A percentile compares a stretch with the other conserved stretches of the same genome.
Evolutionary conservation across 768 basidiomycete genomes (phyloP).

Genomic region (Lactifluus echinatus): DNA sequence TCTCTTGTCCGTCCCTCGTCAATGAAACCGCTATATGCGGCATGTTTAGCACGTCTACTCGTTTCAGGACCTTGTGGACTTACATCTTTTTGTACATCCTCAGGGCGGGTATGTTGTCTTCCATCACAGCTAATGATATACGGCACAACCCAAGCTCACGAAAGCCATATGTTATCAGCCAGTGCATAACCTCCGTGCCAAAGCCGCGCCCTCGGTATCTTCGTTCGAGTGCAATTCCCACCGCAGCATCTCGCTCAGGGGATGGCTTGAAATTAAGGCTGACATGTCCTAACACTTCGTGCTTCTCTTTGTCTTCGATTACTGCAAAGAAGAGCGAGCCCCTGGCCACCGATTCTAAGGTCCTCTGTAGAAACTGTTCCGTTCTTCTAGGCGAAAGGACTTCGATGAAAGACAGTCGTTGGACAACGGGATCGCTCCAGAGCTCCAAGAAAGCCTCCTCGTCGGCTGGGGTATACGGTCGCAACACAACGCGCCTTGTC

Average conservation of each 20-base stretch:
- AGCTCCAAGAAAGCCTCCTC: constrained; percentile 1
- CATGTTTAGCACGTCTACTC: neutral
- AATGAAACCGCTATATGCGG: constrained; percentile 10
- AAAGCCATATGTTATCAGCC: constrained; percentile 36
- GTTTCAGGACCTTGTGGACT: constrained; percentile 17
- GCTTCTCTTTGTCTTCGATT: constrained; percentile 25
- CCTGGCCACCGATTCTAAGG: constrained; percentile 2
- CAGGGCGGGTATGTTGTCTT: constrained; percentile 32
- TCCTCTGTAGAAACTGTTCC: constrained; percentile 8
- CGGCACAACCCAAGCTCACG: constrained; percentile 33
- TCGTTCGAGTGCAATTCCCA: constrained; percentile 27
- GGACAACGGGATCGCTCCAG: constrained; percentile 15
- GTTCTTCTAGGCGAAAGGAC: constrained; percentile 5
- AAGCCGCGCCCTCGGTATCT: constrained; percentile 35
- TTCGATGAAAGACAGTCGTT: constrained; percentile 10
- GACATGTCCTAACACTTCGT: constrained; percentile 29
- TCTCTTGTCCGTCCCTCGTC: constrained; percentile 6
- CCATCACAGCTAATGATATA: constrained; percentile 33
- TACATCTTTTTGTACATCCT: constrained; percentile 36
- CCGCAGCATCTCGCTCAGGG: constrained; percentile 27
- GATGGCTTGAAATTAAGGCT: constrained; percentile 24
- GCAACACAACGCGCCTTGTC: constrained; percentile 14
- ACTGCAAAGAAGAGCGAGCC: constrained; percentile 23
- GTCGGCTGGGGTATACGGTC: constrained; percentile 6
- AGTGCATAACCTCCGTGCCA: constrained; percentile 34